Evolutionary conservation across 2,329 filamentous ascomycete genomes (phyloP), one percentile per base, ranked within the genome.

Genomic region (Cercospora nicotianae): DNA sequence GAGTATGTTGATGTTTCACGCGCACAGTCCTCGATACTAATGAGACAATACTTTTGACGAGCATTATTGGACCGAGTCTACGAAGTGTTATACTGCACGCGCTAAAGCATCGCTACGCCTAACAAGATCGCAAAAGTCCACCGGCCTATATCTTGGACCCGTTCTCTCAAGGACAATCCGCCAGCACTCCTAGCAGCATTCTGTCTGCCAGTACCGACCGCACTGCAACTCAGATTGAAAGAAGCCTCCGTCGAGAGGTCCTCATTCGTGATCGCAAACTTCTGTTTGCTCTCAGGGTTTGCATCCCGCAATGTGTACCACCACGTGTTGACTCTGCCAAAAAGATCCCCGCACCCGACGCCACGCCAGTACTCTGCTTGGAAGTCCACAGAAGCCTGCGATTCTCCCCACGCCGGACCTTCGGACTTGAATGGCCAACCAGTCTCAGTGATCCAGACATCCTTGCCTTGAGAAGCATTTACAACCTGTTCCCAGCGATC

Each of bases 321-420:
- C 87, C 89, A 94, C 68, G 88, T 86, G 70, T 81, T 81, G 71
- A 80, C 83, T 60, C 84, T 84, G 74, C 86, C 87, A 70, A 93
- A 88, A 68, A 90, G 36, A 42, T 42, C 36, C n/a, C 36, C 36
- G 36, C 36, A 42, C 3, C 36, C 36, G 6, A 42, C 36, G n/a
- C 36, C 36, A 42, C 36, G 36, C 36, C 36, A 42, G 5, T 42
- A 42, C 2, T 42, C 36, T n/a, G 36, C 36, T n/a, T 42, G 36
- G 36, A 42, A 42, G 36, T 42, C 36, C 16, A 42, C 36, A 1
- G 36, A 42, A 42, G 36, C 36, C 36, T 42, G 36, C 36, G 36
- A 42, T 1, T 42, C 36, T 42, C 36, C 36, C 36, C 36, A 42
- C 16, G 36, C 36, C 16, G 36, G 36, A 9, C 36, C 36, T n/a